Evolutionary conservation across 2,329 filamentous ascomycete species (phyloP).

Genomic region (Orbilia ellipsospora): DNA sequence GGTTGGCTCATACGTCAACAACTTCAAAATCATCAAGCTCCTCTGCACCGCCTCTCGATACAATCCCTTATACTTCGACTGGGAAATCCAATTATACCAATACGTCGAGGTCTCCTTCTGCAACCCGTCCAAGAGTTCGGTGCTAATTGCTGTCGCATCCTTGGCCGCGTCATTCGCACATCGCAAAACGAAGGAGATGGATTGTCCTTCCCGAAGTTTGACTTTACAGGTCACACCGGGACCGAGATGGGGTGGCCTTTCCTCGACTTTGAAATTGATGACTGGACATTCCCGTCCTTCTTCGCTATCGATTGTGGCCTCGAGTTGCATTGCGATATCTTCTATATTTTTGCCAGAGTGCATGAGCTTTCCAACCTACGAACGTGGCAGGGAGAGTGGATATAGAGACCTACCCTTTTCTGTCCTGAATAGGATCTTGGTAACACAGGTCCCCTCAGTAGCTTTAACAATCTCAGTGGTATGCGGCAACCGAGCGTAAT

Average conservation of each 20-base stretch:
- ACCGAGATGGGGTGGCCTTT: constrained; percentile 68
- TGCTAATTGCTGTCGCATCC: constrained; percentile 72
- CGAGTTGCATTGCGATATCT: constrained; percentile 72
- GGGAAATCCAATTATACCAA: constrained; percentile 79
- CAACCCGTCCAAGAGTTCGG: constrained; percentile 69
- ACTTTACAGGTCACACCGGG: constrained; percentile 73
- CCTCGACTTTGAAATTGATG: constrained; percentile 69
- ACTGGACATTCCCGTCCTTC: constrained; percentile 67
- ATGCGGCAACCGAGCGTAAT: constrained; percentile 75
- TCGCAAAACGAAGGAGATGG: constrained; percentile 75
- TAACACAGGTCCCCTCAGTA: constrained; percentile 52
- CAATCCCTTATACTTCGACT: constrained; percentile 76
- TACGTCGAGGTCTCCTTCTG: constrained; percentile 77
- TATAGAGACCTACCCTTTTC: constrained; percentile 33
- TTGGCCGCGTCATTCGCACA: constrained; percentile 65
- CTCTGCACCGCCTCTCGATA: constrained; percentile 78
- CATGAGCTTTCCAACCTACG: background rate
- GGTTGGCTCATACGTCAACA: constrained; percentile 81
- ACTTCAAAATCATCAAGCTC: constrained; percentile 78
- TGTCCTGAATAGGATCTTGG: constrained; percentile 48
- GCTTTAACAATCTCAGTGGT: constrained; percentile 69
- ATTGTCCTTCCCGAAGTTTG: constrained; percentile 73
- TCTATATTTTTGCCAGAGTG: constrained; percentile 10
- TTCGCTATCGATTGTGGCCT: constrained; percentile 74
- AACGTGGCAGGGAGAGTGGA: background rate